Evolutionary conservation across 352 stramenopile species (phyloP).

Genomic region (Phytopythium cucurbitacearum): DNA sequence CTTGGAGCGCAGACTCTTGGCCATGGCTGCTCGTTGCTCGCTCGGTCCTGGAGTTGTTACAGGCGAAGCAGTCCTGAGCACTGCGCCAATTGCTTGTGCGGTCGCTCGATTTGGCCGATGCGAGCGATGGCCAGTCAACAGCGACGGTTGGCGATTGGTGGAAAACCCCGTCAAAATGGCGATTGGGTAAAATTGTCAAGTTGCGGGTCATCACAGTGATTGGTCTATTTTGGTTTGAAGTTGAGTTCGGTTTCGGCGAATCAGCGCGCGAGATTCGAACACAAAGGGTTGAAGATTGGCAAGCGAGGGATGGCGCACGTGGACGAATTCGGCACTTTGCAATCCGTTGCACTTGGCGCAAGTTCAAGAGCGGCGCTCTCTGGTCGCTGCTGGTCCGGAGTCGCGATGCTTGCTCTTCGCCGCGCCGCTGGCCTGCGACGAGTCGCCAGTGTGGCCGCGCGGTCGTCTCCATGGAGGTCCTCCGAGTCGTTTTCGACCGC

Average conservation of each 20-base stretch:
- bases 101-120: too few species aligned
- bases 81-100: too few species aligned
- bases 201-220: too few species aligned
- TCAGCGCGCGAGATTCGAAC: neutral
- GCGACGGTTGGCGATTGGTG: too few species aligned
- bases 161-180: too few species aligned
- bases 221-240: neutral
- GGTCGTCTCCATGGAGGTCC: too few species aligned
- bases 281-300: slow-evolving; percentile 6
- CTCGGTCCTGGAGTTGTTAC: neutral
- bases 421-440: neutral
- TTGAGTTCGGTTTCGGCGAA: neutral
- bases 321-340: neutral
- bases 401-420: neutral
- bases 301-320: neutral
- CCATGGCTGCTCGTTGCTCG: slow-evolving; percentile 42
- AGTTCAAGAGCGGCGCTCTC: neutral
- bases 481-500: neutral
- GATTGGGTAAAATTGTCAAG: too few species aligned
- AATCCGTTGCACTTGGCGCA: neutral
- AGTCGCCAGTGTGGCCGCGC: too few species aligned
- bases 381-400: neutral
- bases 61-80: neutral
- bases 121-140: too few species aligned
- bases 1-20: slow-evolving; percentile 87